Base-by-base conservation (phyloP, 73 alveolate genomes). In the Tetrahymena malaccensis region DNA sequence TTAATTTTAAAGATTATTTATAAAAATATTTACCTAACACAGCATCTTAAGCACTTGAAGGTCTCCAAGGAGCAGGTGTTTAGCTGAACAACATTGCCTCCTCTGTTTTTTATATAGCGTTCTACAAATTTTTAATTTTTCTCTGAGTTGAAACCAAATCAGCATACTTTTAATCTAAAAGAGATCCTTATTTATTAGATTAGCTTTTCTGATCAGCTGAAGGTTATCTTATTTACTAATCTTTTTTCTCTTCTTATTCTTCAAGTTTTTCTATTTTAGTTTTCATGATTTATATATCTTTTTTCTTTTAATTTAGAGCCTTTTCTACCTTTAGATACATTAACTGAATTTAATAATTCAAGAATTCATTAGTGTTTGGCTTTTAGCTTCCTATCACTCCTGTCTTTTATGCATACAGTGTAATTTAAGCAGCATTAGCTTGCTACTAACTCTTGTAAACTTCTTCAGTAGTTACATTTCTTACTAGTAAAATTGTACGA, bases 251-350 rank as follows among this genome's bases (percentile, higher is more conserved):
- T 40, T 96, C 97, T 15, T 93, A 94, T 43, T 97, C 98, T 96
- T 96, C 99, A 17, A 97, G 95, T 84, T 96, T 97, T 85, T 97
- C 98, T 25, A 97, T 97, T 94, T 95, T 94, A 93, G 93, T 96
- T 96, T 97, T 96, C 99, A 97, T 97, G 35, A 96, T 94, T 57
- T 96, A 70, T 25, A 97, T 97, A 58, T 97, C 98, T 22, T 95
- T 57, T 70, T 94, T 70, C 94, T 94, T 97, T 57, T 94, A 97
- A 25, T 96, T 50, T 83, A 97, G 93, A 19, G 93, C 96, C 9
- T 43, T 50, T 85, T 97, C 99, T 43, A 95, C 94, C 83, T 44
- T 44, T n/a, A 85, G 94, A 83, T 97, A 97, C 55, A 96, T 58
- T 2, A 96, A 94, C 95, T 96, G 97, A 35, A 96, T 94, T 21